Evolutionary conservation across 164 flowering plant species (phyloP).

Genomic region (Berberis thunbergii): DNA sequence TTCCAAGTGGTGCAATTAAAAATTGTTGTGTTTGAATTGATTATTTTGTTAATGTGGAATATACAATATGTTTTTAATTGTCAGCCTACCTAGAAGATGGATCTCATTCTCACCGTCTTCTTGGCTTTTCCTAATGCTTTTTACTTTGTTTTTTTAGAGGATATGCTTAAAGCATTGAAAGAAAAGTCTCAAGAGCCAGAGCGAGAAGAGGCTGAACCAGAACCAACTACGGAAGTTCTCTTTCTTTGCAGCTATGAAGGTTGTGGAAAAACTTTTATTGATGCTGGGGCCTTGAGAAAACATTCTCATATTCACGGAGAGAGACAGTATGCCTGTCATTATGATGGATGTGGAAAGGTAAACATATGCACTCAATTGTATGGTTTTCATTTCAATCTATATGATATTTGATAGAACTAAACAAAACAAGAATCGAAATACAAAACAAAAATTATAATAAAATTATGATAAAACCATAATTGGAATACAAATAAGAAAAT

Average conservation of each 20-base stretch:
- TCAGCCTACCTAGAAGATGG: background rate
- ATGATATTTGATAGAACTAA: too few relatives aligned
- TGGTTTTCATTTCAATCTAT: background rate
- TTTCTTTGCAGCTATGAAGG: background rate
- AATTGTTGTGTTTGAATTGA: too few relatives aligned
- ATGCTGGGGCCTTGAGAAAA: background rate
- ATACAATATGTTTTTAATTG: too few relatives aligned
- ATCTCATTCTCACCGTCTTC: background rate
- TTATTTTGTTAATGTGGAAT: too few relatives aligned
- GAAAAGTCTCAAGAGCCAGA: conserved; percentile 62
- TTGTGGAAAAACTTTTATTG: background rate
- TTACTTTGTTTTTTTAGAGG: conserved; percentile 30
- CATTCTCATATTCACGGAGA: background rate
- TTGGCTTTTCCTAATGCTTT: background rate
- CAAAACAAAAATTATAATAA: too few relatives aligned
- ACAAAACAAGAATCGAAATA: too few relatives aligned
- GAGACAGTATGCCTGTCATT: background rate
- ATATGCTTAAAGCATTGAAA: conserved; percentile 49
- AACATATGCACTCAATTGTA: background rate
- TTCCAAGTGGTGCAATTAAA: too few relatives aligned
- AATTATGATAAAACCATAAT: too few relatives aligned
- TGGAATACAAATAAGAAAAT: too few relatives aligned
- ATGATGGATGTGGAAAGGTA: conserved; percentile 24
- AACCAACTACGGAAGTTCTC: background rate
- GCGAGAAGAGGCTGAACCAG: conserved; percentile 35